These are phyloP conservation scores for Entelexis sorbosivorans DNA, from an alignment of 1,139 yeast species.

Conservation along the genomic window DNA sequence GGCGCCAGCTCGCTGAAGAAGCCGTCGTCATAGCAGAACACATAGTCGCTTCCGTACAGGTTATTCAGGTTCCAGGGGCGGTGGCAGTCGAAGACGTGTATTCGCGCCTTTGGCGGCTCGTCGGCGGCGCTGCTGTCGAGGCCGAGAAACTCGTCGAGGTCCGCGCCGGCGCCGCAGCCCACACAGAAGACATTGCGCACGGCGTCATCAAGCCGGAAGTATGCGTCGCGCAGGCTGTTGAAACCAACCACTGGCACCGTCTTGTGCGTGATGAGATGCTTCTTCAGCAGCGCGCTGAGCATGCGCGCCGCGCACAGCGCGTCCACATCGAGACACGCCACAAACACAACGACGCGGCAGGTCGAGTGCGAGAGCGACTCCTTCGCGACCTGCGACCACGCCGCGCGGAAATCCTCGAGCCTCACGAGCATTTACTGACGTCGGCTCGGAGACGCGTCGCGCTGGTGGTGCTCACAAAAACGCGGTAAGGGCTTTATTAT, in stretches of 20 bases:
- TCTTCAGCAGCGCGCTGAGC: conserved; percentile 56
- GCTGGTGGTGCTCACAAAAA: not conserved
- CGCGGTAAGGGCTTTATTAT: not conserved
- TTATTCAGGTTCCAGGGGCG: conserved; percentile 96
- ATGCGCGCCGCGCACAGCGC: conserved; percentile 83
- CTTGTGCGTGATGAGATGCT: conserved; percentile 78
- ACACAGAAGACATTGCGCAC: conserved; percentile 67
- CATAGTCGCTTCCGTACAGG: conserved; percentile 70
- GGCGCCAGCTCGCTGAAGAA: conserved; percentile 29
- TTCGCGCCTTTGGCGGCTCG: conserved; percentile 28
- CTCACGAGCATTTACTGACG: conserved; percentile 21
- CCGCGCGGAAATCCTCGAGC: conserved; percentile 21
- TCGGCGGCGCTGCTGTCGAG: conserved; percentile 37
- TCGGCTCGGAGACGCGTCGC: conserved; percentile 6
- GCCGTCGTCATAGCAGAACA: conserved; percentile 85
- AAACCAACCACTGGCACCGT: conserved; percentile 93
- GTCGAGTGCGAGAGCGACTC: conserved; percentile 63
- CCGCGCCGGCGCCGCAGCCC: conserved; percentile 95
- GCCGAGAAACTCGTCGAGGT: conserved; percentile 67
- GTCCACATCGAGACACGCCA: conserved; percentile 83
- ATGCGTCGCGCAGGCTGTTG: conserved; percentile 59
- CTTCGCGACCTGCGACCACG: conserved; percentile 20
- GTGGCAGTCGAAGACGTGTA: conserved; percentile 82
- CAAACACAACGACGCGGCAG: conserved; percentile 78
- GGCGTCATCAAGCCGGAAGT: conserved; percentile 54